Conservation (phyloP, 768 basidiomycete species). For the Sutorius australiensis region DNA sequence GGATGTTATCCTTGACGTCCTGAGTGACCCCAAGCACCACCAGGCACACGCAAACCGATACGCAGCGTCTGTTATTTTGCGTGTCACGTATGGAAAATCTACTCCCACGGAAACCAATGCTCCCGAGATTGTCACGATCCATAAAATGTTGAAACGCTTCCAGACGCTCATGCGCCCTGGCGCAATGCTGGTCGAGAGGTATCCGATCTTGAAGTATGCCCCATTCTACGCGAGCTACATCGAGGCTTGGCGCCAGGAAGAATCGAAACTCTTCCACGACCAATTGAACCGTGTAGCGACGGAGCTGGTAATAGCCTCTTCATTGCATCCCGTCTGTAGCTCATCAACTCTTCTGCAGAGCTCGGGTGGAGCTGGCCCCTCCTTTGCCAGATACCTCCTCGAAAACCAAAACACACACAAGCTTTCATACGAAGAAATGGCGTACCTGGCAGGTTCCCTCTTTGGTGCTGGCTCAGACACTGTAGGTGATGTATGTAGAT, state of each 20-base stretch:
- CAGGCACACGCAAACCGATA: constrained; percentile 52
- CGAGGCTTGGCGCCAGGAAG: constrained; percentile 52
- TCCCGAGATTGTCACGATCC: constrained; percentile 33
- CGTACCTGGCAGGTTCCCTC: constrained; percentile 61
- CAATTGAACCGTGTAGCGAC: constrained; percentile 45
- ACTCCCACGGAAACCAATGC: constrained; percentile 27
- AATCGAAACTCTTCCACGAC: constrained; percentile 50
- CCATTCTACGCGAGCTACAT: constrained; percentile 62
- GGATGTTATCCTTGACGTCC: constrained; percentile 32
- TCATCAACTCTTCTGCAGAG: constrained; percentile 14
- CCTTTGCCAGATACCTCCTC: constrained; percentile 57
- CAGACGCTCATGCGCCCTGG: constrained; percentile 37
- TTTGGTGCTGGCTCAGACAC: constrained; percentile 69
- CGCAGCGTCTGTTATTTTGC: constrained; percentile 35
- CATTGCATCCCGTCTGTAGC: background rate
- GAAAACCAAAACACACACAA: constrained; percentile 52
- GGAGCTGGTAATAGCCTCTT: constrained; percentile 37
- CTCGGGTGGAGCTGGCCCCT: constrained; percentile 27
- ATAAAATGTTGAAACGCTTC: constrained; percentile 34
- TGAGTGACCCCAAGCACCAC: constrained; percentile 37
- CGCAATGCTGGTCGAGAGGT: constrained; percentile 33
- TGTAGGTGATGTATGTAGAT: constrained; percentile 20
- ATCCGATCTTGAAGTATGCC: constrained; percentile 42
- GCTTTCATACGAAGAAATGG: constrained; percentile 53
- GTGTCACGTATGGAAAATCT: constrained; percentile 34